Conservation (phyloP, 2,329 filamentous ascomycete genomes). For the Trichoderma asperellum region DNA sequence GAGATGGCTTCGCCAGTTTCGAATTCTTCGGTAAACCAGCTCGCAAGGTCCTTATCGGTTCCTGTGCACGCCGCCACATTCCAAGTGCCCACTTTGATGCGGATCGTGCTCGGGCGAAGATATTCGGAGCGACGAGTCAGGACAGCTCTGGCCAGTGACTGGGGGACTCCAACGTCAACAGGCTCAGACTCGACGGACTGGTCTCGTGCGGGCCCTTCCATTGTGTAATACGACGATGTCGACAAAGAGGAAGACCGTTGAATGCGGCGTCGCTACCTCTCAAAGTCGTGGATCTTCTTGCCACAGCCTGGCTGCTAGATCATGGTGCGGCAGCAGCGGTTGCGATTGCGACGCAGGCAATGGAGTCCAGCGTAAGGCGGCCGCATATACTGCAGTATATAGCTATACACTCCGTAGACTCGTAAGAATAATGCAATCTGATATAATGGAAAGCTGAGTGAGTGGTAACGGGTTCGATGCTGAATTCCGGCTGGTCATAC, state of each 20-base stretch:
- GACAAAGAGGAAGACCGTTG: slow-evolving; percentile 27
- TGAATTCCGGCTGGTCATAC: background rate
- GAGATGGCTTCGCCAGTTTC: slow-evolving; percentile 68
- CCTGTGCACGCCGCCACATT: slow-evolving; percentile 86
- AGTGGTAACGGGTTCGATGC: background rate
- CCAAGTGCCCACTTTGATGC: slow-evolving; percentile 92
- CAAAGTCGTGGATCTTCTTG: slow-evolving; percentile 33
- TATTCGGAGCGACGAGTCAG: slow-evolving; percentile 79
- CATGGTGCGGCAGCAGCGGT: slow-evolving; percentile 38
- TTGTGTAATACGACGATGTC: slow-evolving; percentile 31
- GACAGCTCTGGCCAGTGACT: slow-evolving; percentile 67
- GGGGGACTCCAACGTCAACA: slow-evolving; percentile 51
- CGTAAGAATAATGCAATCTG: background rate
- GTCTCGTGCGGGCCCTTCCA: slow-evolving; percentile 37
- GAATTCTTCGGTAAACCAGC: slow-evolving; percentile 83
- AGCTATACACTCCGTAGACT: background rate
- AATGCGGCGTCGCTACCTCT: slow-evolving; percentile 35
- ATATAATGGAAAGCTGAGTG: background rate
- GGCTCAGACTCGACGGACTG: slow-evolving; percentile 47
- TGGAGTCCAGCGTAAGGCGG: background rate
- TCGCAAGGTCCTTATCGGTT: slow-evolving; percentile 83
- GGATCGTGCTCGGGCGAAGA: slow-evolving; percentile 71
- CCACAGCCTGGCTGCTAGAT: slow-evolving; percentile 39
- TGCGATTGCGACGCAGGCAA: slow-evolving; percentile 10
- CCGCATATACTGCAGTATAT: slow-evolving; percentile 17